phyloP scores from a whole-genome alignment of 2,329 filamentous ascomycete genomes.

The Mariannaea sp. region DNA sequence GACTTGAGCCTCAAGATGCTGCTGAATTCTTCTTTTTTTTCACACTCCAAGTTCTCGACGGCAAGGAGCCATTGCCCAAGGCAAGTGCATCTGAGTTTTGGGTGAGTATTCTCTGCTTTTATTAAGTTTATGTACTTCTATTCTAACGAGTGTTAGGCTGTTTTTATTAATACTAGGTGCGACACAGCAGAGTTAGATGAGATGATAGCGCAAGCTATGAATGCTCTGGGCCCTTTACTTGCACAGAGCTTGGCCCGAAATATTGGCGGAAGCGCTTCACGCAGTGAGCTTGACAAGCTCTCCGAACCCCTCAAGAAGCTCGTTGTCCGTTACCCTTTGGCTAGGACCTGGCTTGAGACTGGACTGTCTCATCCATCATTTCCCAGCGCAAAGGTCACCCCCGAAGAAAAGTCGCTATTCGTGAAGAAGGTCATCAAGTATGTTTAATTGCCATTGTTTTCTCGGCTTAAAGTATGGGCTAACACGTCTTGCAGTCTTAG shows the following conservation, averaged over 20 bases:
- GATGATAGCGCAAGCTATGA: constrained; percentile 55
- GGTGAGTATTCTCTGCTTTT: constrained; percentile 51
- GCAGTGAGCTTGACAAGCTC: constrained; percentile 74
- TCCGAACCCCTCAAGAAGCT: constrained; percentile 74
- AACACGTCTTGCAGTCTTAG: constrained; percentile 56
- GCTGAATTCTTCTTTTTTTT: constrained; percentile 74
- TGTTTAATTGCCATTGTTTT: neutral
- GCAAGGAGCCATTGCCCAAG: constrained; percentile 76
- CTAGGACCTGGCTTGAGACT: constrained; percentile 66
- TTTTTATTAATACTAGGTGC: constrained; percentile 56
- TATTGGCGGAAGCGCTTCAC: constrained; percentile 68
- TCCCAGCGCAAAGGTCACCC: constrained; percentile 62
- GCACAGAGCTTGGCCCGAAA: constrained; percentile 65
- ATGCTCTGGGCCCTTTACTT: constrained; percentile 65
- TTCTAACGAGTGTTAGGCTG: constrained; percentile 47
- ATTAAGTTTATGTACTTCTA: neutral
- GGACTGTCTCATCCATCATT: constrained; percentile 62
- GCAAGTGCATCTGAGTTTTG: constrained; percentile 75
- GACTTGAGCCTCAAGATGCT: constrained; percentile 57
- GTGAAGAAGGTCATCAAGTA: constrained; percentile 69
- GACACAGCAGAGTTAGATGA: constrained; percentile 49
- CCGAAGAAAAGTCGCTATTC: constrained; percentile 65
- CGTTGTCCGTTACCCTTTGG: constrained; percentile 57
- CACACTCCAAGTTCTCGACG: constrained; percentile 69
- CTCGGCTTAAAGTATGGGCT: neutral